Evolutionary conservation across 805 yeast genomes (phyloP).

Genomic region (Spathaspora girioi): DNA sequence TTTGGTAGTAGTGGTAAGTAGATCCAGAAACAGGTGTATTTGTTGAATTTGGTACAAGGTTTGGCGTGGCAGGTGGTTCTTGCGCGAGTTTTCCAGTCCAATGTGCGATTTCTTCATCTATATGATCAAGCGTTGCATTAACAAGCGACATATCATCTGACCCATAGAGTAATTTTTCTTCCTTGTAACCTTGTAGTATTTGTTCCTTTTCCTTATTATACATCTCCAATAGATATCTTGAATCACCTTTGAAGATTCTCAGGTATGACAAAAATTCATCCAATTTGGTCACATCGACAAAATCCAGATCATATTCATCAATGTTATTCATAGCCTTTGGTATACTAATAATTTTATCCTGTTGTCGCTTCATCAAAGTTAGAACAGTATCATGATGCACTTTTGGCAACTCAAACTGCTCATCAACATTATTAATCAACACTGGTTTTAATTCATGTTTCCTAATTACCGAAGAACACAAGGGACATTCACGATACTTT

Average conservation of each 20-base stretch:
- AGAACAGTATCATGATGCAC: constrained; percentile 53
- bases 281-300: constrained; percentile 16
- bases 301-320: constrained; percentile 11
- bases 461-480: constrained; percentile 59
- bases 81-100: constrained; percentile 25
- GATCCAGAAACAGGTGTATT: background rate
- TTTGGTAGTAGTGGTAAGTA: constrained; percentile 73
- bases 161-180: constrained; percentile 57
- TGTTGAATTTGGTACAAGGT: background rate
- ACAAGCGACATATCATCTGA: constrained; percentile 46
- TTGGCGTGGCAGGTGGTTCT: background rate
- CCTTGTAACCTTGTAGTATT: constrained; percentile 47
- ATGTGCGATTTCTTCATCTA: constrained; percentile 42
- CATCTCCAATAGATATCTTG: constrained; percentile 49
- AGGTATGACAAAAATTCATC: constrained; percentile 48
- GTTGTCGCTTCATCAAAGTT: constrained; percentile 55
- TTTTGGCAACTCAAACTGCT: constrained; percentile 55
- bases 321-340: constrained; percentile 32
- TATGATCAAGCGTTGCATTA: constrained; percentile 51
- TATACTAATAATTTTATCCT: constrained; percentile 48
- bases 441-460: constrained; percentile 67
- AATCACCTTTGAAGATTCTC: constrained; percentile 67
- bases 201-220: constrained; percentile 57
- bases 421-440: constrained; percentile 43
- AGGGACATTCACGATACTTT: constrained; percentile 71